Evolutionary conservation across 2,329 filamentous ascomycete genomes (phyloP).

Genomic region (Pyrenophora teres): DNA sequence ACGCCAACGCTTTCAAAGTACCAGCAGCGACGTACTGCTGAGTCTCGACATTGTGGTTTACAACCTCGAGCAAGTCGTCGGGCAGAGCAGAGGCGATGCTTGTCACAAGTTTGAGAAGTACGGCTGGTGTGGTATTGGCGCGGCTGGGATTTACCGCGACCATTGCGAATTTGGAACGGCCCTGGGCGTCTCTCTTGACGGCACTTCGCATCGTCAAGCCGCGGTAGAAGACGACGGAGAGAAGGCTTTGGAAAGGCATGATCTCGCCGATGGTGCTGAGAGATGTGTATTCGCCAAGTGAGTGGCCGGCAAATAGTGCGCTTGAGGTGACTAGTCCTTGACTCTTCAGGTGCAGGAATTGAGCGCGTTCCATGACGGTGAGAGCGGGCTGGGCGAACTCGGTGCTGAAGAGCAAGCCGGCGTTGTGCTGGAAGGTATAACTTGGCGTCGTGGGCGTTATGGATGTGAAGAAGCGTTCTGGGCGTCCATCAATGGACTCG

Average conservation of each 20-base stretch:
- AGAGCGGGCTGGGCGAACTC: constrained; percentile 32
- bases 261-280: constrained; percentile 1
- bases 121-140: not conserved
- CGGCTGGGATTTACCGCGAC: constrained; percentile 19
- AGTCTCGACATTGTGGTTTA: constrained; percentile 20
- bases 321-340: constrained; percentile 2
- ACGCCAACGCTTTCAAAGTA: not conserved
- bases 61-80: constrained; percentile 11
- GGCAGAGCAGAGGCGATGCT: not conserved
- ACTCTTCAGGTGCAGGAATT: constrained; percentile 9
- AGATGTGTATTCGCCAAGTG: constrained; percentile 1
- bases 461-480: constrained; percentile 18
- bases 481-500: constrained; percentile 10
- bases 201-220: constrained; percentile 19
- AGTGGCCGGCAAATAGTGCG: not conserved
- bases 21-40: constrained; percentile 42
- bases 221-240: constrained; percentile 16
- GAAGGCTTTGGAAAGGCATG: not conserved
- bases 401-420: constrained; percentile 24
- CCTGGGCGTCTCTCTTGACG: constrained; percentile 12
- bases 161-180: constrained; percentile 16
- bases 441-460: constrained; percentile 10
- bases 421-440: constrained; percentile 22
- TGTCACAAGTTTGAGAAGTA: not conserved
- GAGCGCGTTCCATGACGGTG: constrained; percentile 9